Percentiles rank a stretch among this genome's conserved stretches.
Evolutionary conservation across 768 basidiomycete genomes (phyloP).

Genomic region (Ramaria sp.): DNA sequence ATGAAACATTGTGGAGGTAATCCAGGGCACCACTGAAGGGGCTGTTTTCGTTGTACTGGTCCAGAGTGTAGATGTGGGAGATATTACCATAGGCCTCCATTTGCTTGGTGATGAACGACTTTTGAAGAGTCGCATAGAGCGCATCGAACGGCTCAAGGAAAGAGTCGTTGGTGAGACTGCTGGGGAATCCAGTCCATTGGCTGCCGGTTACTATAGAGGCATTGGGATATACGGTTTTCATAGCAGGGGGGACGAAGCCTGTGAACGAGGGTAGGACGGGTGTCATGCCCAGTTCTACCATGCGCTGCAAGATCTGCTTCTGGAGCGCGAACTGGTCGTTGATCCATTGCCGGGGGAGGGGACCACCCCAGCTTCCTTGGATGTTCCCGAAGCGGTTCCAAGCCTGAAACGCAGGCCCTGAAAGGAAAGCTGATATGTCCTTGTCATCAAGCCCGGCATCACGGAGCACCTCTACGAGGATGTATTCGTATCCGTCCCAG

Average conservation of each 20-base stretch:
- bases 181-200: slow-evolving; percentile 26
- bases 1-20: slow-evolving; percentile 24
- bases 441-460: slow-evolving; percentile 25
- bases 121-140: slow-evolving; percentile 25
- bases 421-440: slow-evolving; percentile 25
- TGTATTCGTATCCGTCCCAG: slow-evolving; percentile 30
- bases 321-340: slow-evolving; percentile 27
- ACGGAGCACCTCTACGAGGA: slow-evolving; percentile 25
- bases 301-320: slow-evolving; percentile 26
- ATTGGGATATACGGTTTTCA: slow-evolving; percentile 22
- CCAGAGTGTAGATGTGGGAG: slow-evolving; percentile 32
- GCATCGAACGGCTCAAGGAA: slow-evolving; percentile 31
- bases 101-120: slow-evolving; percentile 29
- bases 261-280: slow-evolving; percentile 31
- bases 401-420: slow-evolving; percentile 29
- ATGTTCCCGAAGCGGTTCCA: slow-evolving; percentile 36
- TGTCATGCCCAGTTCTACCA: slow-evolving; percentile 32
- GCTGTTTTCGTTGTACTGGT: slow-evolving; percentile 33
- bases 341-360: slow-evolving; percentile 27
- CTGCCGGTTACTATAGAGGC: slow-evolving; percentile 25
- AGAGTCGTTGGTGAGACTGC: slow-evolving; percentile 23
- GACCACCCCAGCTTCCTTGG: slow-evolving; percentile 28
- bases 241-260: slow-evolving; percentile 28
- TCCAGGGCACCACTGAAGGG: slow-evolving; percentile 23
- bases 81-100: slow-evolving; percentile 25